Evolutionary conservation across 176 grass and related monocot species (phyloP), one percentile per base, ranked within the genome.

Genomic region (Musa acuminata): DNA sequence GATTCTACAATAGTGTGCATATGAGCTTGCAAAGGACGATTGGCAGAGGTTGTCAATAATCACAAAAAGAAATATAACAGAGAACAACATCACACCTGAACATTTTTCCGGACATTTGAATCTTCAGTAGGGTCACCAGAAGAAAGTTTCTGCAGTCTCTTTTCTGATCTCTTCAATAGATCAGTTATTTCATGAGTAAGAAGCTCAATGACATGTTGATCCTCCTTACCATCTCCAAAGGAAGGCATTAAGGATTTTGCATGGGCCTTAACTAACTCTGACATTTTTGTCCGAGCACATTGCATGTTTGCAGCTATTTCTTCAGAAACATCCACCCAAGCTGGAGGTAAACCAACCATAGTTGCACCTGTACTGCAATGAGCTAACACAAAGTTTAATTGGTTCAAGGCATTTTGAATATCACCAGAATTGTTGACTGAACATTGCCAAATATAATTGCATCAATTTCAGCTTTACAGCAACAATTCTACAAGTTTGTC

Each of bases 21-120:
- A 67, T 43, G 8, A 49, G 50, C 43, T 70, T 49, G 24, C 16
- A 21, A 17, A 70, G 9, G 26, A 65, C 22, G 10, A 17, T 14
- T n/a, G 43, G 17, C 11, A 70, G n/a, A 8, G 20, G 13, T 35
- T 67, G 43, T 17, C 43, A 70, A 70, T 70, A 70, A 21, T 10
- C 17, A 51, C 14, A 17, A 48, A 50, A 51, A 70, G 48, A 48
- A 70, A n/a, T 11, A 11, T 16, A 49, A 50, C 1, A 50, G 2
- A 70, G 11, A 51, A 70, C 35, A 21, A 70, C 20, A 69, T 19
- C 67, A 51, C 7, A 70, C 67, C 67, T 99, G 95, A 63, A 99
- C 95, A 91, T 99, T 99, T 89, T 87, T 99, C 21, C 90, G 84
- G 79, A 99, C 91, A 83, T 89, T 99, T 10, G 96, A 99, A 87